phyloP scores from a whole-genome alignment of 2,329 filamentous ascomycete genomes.

The Colletotrichum zoysiae region DNA sequence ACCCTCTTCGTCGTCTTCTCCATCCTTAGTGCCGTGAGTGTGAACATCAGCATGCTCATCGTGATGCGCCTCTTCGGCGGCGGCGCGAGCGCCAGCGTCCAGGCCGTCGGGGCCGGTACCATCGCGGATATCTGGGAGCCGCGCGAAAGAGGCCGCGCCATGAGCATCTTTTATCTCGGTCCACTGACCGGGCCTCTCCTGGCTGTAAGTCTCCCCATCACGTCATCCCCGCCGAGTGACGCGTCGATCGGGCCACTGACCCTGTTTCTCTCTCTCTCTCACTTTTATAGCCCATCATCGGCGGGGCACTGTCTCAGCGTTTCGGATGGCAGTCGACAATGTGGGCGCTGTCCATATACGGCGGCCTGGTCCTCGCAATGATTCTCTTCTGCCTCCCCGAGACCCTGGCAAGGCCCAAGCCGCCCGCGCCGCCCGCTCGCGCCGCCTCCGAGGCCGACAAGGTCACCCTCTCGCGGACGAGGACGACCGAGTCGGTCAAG shows the following conservation, averaged over 20 bases:
- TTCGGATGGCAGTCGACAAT: conserved; percentile 82
- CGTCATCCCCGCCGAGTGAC: neutral
- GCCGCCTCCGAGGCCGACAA: conserved; percentile 29
- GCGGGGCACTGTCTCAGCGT: conserved; percentile 76
- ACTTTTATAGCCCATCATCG: conserved; percentile 72
- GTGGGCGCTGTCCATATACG: conserved; percentile 82
- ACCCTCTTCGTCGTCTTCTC: conserved; percentile 78
- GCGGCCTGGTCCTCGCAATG: conserved; percentile 66
- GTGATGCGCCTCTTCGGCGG: conserved; percentile 80
- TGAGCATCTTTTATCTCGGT: conserved; percentile 86
- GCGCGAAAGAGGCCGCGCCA: conserved; percentile 79
- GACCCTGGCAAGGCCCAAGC: conserved; percentile 63
- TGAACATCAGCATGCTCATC: conserved; percentile 80
- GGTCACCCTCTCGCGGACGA: conserved; percentile 60
- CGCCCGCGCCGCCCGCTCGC: conserved; percentile 27
- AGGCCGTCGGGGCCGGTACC: conserved; percentile 86
- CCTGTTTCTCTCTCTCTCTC: neutral
- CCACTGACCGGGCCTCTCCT: conserved; percentile 81
- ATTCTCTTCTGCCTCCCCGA: conserved; percentile 75
- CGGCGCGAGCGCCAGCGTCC: conserved; percentile 83
- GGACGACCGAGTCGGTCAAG: conserved; percentile 72
- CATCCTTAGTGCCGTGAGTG: conserved; percentile 75
- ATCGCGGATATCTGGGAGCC: conserved; percentile 86
- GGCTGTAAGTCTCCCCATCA: conserved; percentile 50
- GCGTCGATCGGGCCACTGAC: neutral